A percentile compares a stretch with the other conserved stretches of the same genome.
Evolutionary conservation across 495 filamentous ascomycete genomes (phyloP).

Genomic region (Penicillium herquei): DNA sequence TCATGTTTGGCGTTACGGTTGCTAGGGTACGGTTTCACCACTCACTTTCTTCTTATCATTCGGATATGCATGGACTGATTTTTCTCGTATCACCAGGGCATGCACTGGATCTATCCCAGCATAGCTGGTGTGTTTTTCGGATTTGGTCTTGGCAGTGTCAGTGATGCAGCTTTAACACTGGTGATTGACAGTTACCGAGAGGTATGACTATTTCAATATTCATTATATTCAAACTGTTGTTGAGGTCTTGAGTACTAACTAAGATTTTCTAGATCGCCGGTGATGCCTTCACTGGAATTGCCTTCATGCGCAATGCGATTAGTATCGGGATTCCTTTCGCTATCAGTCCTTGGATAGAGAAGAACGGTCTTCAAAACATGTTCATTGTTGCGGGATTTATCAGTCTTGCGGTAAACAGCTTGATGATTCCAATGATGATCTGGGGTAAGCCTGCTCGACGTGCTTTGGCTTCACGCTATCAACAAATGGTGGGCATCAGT

Average conservation of each 20-base stretch:
- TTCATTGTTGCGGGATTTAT: constrained; percentile 34
- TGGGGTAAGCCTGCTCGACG: constrained; percentile 29
- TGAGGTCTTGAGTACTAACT: too few relatives aligned
- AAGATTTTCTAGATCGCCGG: constrained; percentile 27
- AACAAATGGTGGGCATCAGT: constrained; percentile 5
- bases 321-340: constrained; percentile 36
- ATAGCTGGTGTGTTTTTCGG: constrained; percentile 34
- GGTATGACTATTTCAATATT: constrained; percentile 14
- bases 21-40: constrained; percentile 19
- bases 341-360: constrained; percentile 31
- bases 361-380: constrained; percentile 30
- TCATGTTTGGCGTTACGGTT: constrained; percentile 37
- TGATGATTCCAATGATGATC: constrained; percentile 26
- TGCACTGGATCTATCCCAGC: constrained; percentile 37
- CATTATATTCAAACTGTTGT: neutral
- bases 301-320: constrained; percentile 34
- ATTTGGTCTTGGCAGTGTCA: constrained; percentile 34
- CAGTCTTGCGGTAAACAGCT: constrained; percentile 20
- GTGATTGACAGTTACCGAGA: constrained; percentile 38
- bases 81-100: constrained; percentile 22
- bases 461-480: constrained; percentile 13
- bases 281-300: constrained; percentile 35
- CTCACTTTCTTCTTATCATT: neutral
- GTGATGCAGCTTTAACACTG: constrained; percentile 32
- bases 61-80: neutral